A percentile compares a stretch with the other conserved stretches of the same genome.
These are phyloP conservation scores for Hortiboletus rubellus DNA, from an alignment of 1,284 basidiomycete species.

Conservation along the genomic window DNA sequence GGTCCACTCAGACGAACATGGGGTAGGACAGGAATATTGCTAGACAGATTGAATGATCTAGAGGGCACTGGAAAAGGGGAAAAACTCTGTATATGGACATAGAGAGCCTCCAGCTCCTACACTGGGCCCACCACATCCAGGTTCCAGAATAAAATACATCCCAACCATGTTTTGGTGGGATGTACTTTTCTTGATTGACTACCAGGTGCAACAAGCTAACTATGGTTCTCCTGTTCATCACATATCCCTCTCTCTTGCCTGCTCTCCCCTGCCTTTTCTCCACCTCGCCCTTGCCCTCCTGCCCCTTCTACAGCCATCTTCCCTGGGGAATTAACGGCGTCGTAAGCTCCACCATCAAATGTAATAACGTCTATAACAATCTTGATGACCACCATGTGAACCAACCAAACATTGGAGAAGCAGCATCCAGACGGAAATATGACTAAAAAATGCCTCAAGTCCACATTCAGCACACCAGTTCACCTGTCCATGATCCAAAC, in stretches of 20 bases:
- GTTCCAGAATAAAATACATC: not conserved
- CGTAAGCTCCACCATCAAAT: conserved; percentile 49
- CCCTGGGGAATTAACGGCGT: conserved; percentile 25
- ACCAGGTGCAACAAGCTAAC: not conserved
- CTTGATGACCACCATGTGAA: conserved; percentile 73
- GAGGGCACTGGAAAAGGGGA: too few species aligned
- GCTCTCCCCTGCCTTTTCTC: conserved; percentile 3
- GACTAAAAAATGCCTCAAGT: conserved; percentile 41
- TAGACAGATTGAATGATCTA: too few species aligned
- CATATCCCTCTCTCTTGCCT: conserved; percentile 15
- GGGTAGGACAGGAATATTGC: too few species aligned
- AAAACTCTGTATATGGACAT: too few species aligned
- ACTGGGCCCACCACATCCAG: too few species aligned
- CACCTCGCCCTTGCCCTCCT: conserved; percentile 16
- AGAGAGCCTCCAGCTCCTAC: too few species aligned
- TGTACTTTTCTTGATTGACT: not conserved
- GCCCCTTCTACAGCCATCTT: conserved; percentile 24
- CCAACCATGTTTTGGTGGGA: not conserved
- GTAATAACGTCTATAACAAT: conserved; percentile 69
- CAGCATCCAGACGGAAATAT: conserved; percentile 65
- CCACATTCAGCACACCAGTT: not conserved
- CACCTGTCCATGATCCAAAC: not conserved
- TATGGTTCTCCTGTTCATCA: not conserved
- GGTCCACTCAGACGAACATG: too few species aligned
- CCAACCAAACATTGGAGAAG: conserved; percentile 73